Evolutionary conservation across 139 green algal species (phyloP).

Genomic region (Chlamydomonas incerta): DNA sequence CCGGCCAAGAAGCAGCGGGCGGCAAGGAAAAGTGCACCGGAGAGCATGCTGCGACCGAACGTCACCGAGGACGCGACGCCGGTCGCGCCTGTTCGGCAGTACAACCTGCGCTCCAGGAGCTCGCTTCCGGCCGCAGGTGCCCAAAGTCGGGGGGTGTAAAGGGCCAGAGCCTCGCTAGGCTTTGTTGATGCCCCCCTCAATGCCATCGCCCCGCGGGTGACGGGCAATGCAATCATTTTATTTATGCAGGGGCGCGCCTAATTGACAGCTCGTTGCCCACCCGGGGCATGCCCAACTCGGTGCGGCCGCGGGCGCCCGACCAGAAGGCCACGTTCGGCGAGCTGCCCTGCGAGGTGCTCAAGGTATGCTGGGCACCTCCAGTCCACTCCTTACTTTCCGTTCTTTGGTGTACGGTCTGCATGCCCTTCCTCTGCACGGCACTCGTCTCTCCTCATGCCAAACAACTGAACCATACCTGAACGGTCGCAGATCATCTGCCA

Average conservation of each 20-base stretch:
- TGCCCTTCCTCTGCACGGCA: no score
- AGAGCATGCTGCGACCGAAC: no score
- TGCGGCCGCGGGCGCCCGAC: slow-evolving; percentile 5
- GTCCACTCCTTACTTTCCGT: no score
- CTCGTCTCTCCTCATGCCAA: no score
- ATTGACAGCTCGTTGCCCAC: slow-evolving; percentile 9
- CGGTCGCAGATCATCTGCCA: slow-evolving; percentile 5
- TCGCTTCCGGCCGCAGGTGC: slow-evolving; percentile 10
- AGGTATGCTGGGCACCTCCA: not conserved
- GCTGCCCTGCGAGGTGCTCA: slow-evolving; percentile 8
- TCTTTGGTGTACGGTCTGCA: not conserved
- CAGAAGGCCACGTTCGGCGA: slow-evolving; percentile 23
- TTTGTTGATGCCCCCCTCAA: not conserved
- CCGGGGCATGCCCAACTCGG: not conserved
- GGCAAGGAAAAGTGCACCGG: no score
- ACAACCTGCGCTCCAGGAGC: slow-evolving; percentile 17
- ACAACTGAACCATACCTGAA: not conserved
- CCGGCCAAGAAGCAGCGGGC: no score
- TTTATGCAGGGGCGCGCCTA: not conserved
- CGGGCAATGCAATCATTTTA: no score
- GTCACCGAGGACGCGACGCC: no score
- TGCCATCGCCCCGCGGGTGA: no score
- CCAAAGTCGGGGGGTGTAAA: not conserved
- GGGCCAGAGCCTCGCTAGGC: not conserved
- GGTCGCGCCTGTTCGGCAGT: not conserved